A percentile compares a stretch with the other conserved stretches of the same genome.
Evolutionary conservation across 2,329 filamentous ascomycete genomes (phyloP).

Genomic region (Chaetomium globosum): DNA sequence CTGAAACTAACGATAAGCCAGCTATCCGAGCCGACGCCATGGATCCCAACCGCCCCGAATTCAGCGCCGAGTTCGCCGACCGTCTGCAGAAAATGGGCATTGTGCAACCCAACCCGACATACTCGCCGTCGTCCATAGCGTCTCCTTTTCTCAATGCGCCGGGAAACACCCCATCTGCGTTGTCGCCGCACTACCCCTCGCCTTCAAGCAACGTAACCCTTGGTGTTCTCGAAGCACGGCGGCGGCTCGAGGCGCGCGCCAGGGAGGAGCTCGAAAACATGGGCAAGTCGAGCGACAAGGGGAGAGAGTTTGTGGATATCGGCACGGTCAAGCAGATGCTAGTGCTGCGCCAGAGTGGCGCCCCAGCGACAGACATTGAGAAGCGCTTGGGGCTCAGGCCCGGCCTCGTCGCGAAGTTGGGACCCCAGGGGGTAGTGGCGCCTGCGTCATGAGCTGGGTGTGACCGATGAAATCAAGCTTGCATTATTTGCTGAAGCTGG

Average conservation of each 20-base stretch:
- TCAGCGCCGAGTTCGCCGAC: conserved; percentile 51
- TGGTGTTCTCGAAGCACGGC: conserved; percentile 53
- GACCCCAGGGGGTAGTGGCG: conserved; percentile 46
- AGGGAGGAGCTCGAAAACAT: conserved; percentile 50
- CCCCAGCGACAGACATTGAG: conserved; percentile 50
- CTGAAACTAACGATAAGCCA: conserved; percentile 33
- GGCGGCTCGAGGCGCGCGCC: conserved; percentile 48
- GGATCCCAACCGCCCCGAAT: conserved; percentile 47
- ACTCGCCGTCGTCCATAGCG: conserved; percentile 55
- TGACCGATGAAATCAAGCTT: conserved; percentile 8
- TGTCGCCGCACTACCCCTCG: conserved; percentile 26
- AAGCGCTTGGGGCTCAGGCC: conserved; percentile 48
- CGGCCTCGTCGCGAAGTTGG: conserved; percentile 52
- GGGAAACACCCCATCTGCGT: conserved; percentile 18
- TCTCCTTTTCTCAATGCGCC: conserved; percentile 21
- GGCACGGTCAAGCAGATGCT: conserved; percentile 52
- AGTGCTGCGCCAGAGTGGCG: conserved; percentile 48
- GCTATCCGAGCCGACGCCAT: conserved; percentile 47
- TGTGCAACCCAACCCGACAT: conserved; percentile 57
- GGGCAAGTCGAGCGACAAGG: conserved; percentile 42
- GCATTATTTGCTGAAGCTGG: conserved; percentile 14
- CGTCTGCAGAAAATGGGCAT: conserved; percentile 59
- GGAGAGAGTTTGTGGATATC: conserved; percentile 53
- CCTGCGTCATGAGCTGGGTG: conserved; percentile 38
- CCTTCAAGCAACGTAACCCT: conserved; percentile 46